Evolutionary conservation across 495 filamentous ascomycete genomes (phyloP), one percentile per base, ranked within the genome.

Genomic region (Talaromyces wortmannii): DNA sequence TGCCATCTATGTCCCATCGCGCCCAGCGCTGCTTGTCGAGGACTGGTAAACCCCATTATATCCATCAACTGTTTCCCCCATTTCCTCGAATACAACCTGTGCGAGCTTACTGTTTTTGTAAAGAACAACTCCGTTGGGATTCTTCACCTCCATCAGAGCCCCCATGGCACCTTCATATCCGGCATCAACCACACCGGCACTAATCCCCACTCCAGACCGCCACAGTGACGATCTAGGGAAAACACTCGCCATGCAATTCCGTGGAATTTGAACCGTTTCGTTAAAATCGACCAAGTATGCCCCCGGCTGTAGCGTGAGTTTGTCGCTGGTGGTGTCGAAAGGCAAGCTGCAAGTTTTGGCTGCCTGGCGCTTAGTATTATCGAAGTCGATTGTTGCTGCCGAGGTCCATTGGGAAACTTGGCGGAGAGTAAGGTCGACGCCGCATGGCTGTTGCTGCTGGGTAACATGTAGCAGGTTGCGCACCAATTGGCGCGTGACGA

Each of bases 161-260:
- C 76, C 76, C 36, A 79, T 48, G 0, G 66, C 75, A 11, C 76
- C 76, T 44, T 72, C 57, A 59, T 77, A 79, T n/a, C 74, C 76
- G 47, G 62, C 65, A 57, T 78, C 76, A 31, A 78, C 58, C 30
- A 78, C 76, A 0, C 76, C 76, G 2, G 74, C 69, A 7, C 56
- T 53, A 33, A 79, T 56, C 4, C 42, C 45, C 2, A 65, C 69
- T 1, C 75, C 70, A 6, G 70, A 77, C 11, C 71, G 58, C 58
- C 63, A 78, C 3, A 77, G 58, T 17, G 74, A 75, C 1, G 61
- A 68, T 43, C 75, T 56, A 2, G 63, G 59, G 18, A 72, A 78
- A 0, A 78, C 30, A 17, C 60, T 60, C 0, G 61, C 75, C 72
- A 78, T 76, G 29, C 58, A 64, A 55, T 75, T 59, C 7, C 55